Percentiles rank a stretch among this genome's conserved stretches.
These are phyloP conservation scores for Rhododendron mucronatum DNA, from an alignment of 148 eudicot species.

Conservation along the genomic window DNA sequence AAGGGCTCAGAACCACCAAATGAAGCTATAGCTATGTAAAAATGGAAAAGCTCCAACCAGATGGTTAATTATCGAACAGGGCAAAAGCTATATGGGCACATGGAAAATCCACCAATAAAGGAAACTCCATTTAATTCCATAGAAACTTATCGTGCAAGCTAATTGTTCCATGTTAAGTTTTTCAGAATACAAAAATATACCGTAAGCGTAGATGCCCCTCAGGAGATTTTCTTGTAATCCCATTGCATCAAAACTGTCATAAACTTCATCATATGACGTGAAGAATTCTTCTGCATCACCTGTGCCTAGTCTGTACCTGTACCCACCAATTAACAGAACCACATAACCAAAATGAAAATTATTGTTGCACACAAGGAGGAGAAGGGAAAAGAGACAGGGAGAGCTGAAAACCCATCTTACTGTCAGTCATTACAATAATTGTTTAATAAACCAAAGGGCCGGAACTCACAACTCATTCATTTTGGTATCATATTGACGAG, in stretches of 20 bases:
- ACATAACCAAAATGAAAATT: not conserved
- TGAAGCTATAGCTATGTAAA: not conserved
- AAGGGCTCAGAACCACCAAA: not conserved
- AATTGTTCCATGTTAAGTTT: not conserved
- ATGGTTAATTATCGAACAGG: not conserved
- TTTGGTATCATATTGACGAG: conserved; percentile 26
- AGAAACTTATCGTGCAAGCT: not conserved
- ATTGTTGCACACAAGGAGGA: not conserved
- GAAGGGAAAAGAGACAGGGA: not conserved
- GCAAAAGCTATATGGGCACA: not conserved
- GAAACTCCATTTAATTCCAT: not conserved
- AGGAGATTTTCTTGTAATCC: conserved; percentile 37
- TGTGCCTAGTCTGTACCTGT: conserved; percentile 25
- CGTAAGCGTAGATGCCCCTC: conserved; percentile 40
- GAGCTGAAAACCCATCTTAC: not conserved
- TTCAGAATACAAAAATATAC: conserved; percentile 1
- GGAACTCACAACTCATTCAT: conserved; percentile 29
- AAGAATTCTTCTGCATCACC: conserved; percentile 30
- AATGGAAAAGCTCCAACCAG: not conserved
- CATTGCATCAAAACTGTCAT: conserved; percentile 38
- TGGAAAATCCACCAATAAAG: too few relatives aligned
- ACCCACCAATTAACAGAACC: conserved; percentile 2
- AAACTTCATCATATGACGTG: conserved; percentile 29
- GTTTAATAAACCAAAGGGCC: not conserved
- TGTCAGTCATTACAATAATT: not conserved